Conservation (phyloP, 2,329 filamentous ascomycete species). For the Beauveria sp. region DNA sequence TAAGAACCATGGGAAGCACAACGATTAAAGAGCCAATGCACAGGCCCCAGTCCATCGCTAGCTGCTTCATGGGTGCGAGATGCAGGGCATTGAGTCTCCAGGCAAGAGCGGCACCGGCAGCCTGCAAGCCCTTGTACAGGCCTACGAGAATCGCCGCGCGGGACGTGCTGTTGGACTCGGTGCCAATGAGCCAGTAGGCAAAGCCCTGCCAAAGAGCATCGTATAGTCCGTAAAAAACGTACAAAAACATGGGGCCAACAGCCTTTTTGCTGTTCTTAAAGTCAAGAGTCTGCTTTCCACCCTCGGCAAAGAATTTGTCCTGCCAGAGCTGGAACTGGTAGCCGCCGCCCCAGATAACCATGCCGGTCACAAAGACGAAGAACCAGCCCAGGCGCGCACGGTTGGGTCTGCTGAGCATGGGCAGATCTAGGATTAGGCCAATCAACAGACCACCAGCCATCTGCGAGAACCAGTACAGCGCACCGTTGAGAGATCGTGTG, state of each 20-base stretch:
- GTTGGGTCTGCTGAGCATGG: conserved; percentile 32
- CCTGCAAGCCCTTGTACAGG: conserved; percentile 38
- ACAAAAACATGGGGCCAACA: conserved; percentile 58
- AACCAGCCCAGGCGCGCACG: conserved; percentile 40
- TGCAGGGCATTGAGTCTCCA: conserved; percentile 34
- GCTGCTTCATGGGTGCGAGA: conserved; percentile 30
- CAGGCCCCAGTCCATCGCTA: conserved; percentile 38
- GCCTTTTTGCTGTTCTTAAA: conserved; percentile 40
- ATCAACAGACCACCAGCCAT: conserved; percentile 45
- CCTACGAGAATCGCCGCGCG: conserved; percentile 36
- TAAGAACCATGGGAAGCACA: conserved; percentile 33
- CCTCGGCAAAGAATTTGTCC: conserved; percentile 29
- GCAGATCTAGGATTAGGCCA: conserved; percentile 36
- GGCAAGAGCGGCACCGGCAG: conserved; percentile 35
- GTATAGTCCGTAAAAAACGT: conserved; percentile 63
- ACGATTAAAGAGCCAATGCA: conserved; percentile 35
- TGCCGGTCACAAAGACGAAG: conserved; percentile 38
- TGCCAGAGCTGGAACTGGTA: conserved; percentile 57
- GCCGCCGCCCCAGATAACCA: conserved; percentile 53
- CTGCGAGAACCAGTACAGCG: conserved; percentile 49
- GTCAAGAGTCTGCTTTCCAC: conserved; percentile 37
- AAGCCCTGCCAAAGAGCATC: conserved; percentile 61
- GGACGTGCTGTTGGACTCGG: conserved; percentile 33
- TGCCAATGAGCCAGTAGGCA: conserved; percentile 53
- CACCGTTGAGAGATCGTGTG: conserved; percentile 45